Evolutionary conservation across 2,329 filamentous ascomycete genomes (phyloP), one percentile per base, ranked within the genome.

Genomic region (Scleromitrula shiraiana): DNA sequence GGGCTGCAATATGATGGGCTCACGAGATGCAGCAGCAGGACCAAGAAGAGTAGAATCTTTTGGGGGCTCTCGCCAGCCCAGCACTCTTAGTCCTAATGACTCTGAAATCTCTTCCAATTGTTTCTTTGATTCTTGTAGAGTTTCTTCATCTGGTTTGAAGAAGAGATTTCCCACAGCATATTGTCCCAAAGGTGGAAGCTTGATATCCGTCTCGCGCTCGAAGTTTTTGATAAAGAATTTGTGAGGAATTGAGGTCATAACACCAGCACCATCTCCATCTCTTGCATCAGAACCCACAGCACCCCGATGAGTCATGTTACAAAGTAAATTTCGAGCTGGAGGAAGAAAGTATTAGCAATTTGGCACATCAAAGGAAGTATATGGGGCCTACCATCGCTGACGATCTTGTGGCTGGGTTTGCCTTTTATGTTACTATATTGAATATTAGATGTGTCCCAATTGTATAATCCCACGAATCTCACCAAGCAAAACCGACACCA

Each of bases 271-370:
- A 67, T 98, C 93, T 67, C 93, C 93, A 67, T 98, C 93, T 75
- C 93, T 85, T 64, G 89, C 89, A 75, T 98, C 93, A 52, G 93
- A 97, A 60, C 93, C 93, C 61, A 97, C 91, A 56, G 93, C 93
- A 76, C 93, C 93, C 68, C 93, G 85, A 76, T 98, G 93, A 76
- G 93, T 97, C 93, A 98, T 98, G 78, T 98, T 97, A 78, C 93
- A 98, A 55, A 98, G 82, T 53, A 98, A 77, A 70, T 90, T 95
- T 58, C 88, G 85, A 58, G 90, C 88, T 93, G 61, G 26, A 55
- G 30, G 10, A 40, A 6, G 36, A 49, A 35, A 54, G 50, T n/a
- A 65, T 73, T 58, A 70, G 66, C 50, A 43, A 9, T 36, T 19
- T 22, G 32, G 38, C n/a, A 15, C 17, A 24, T 35, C 14, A 22